These are phyloP conservation scores for Trametes sanguinea DNA, from an alignment of 768 basidiomycete species.

Conservation along the genomic window DNA sequence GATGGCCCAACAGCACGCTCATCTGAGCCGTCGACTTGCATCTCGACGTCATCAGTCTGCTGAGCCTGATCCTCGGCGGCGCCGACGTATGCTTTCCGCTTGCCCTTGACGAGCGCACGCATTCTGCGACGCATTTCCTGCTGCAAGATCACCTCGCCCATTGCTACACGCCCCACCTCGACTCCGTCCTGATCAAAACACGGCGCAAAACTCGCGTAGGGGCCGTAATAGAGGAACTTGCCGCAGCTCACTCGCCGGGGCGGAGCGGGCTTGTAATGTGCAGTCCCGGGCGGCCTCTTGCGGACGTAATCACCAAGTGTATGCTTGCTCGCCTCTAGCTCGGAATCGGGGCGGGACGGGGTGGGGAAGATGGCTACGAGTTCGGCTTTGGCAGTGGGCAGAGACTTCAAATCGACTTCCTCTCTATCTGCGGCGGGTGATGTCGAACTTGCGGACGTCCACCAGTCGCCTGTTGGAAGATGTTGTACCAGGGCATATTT, in stretches of 20 bases:
- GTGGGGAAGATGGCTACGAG: slow-evolving; percentile 74
- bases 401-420: slow-evolving; percentile 46
- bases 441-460: slow-evolving; percentile 67
- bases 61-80: not conserved
- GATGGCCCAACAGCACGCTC: slow-evolving; percentile 17
- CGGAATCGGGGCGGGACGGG: slow-evolving; percentile 42
- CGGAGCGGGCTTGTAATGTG: slow-evolving; percentile 43
- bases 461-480: slow-evolving; percentile 75
- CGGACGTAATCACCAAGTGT: slow-evolving; percentile 62
- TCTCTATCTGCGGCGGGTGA: slow-evolving; percentile 38
- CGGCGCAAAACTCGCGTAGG: slow-evolving; percentile 75
- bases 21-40: slow-evolving; percentile 16
- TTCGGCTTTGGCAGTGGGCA: slow-evolving; percentile 69
- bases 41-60: slow-evolving; percentile 19
- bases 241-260: slow-evolving; percentile 63
- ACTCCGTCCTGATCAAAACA: slow-evolving; percentile 77
- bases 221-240: slow-evolving; percentile 78
- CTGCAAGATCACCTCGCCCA: slow-evolving; percentile 61
- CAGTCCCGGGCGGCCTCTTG: slow-evolving; percentile 38
- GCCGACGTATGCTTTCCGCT: slow-evolving; percentile 28
- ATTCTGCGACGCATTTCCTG: slow-evolving; percentile 45
- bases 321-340: slow-evolving; percentile 26
- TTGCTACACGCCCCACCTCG: slow-evolving; percentile 60
- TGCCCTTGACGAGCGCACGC: slow-evolving; percentile 31
- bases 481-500: slow-evolving; percentile 81